Base-by-base conservation (phyloP, 352 stramenopile species). In the Blastocystis sp. region DNA sequence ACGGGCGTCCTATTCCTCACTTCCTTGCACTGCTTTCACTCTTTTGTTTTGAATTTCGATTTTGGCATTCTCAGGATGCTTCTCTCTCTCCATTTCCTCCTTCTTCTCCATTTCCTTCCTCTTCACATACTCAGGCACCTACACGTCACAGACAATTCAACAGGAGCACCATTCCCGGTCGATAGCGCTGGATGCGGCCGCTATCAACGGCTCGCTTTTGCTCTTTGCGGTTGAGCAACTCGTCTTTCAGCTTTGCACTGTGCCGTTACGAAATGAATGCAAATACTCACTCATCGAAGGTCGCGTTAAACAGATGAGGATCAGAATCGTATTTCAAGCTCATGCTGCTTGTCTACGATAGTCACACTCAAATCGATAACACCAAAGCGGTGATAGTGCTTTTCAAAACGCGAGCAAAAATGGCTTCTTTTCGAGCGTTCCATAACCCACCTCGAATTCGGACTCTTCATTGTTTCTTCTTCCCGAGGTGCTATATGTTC, bases 31-130 rank as follows among this genome's bases (percentile, higher is more conserved):
- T 13, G n/a, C 45, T 12, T 31, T 85, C 26, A 69, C 74, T 85
- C 51, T 85, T 50, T 85, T 85, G 51, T 85, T 85, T 60, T 85
- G n/a, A 69, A 85, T 45, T 45, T 24, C 1, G 50, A 85, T 39
- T 6, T 12, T 1, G 29, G 41, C 26, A 31, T 78, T 37, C 16
- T 39, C 66, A 19, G 37, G 26, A 59, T 29, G 66, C 3, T 10
- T 78, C 12, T 61, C 24, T 31, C 70, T 33, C 24, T 85, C 45
- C 45, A 51, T 69, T 0, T 69, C 45, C 26, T 39, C 19, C 74
- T 85, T 59, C 61, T 70, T 33, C 45, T 85, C 74, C 16, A 6
- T 55, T 55, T 85, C 51, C 74, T 69, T 85, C 33, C 66, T 37
- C n/a, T 63, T 62, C 59, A 62, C 74, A 31, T 39, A 69, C 4